phyloP scores from a whole-genome alignment of 83 land plant species.

The Larix sibirica region DNA sequence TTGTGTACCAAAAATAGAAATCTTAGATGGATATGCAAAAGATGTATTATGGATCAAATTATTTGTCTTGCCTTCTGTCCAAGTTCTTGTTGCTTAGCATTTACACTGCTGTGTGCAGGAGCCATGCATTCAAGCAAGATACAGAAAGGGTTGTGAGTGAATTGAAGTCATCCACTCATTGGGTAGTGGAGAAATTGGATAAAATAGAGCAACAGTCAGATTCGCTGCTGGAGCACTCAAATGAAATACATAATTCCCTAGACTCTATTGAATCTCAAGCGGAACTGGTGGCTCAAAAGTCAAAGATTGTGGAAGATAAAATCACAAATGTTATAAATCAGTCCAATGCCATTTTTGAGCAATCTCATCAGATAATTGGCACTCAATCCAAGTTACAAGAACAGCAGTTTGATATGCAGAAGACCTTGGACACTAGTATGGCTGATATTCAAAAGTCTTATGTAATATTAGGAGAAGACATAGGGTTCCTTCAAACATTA shows the following conservation, averaged over 20 bases:
- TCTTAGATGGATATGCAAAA: not conserved
- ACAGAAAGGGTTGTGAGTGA: slow-evolving; percentile 83
- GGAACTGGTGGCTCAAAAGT: slow-evolving; percentile 31
- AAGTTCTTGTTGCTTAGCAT: not conserved
- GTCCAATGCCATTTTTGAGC: slow-evolving; percentile 43
- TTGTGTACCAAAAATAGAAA: not conserved
- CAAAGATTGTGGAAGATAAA: slow-evolving; percentile 28
- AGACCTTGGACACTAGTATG: slow-evolving; percentile 42
- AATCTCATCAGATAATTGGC: slow-evolving; percentile 39
- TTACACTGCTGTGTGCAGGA: slow-evolving; percentile 29
- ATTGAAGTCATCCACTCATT: slow-evolving; percentile 55
- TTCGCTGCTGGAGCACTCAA: slow-evolving; percentile 40
- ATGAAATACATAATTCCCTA: slow-evolving; percentile 40
- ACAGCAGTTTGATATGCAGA: slow-evolving; percentile 46
- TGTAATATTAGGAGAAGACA: slow-evolving; percentile 39
- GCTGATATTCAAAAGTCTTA: slow-evolving; percentile 39
- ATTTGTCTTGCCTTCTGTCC: not conserved
- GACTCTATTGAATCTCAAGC: slow-evolving; percentile 40
- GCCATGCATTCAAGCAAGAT: slow-evolving; percentile 64
- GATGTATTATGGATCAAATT: not conserved
- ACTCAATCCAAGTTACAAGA: slow-evolving; percentile 47
- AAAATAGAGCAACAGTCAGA: slow-evolving; percentile 45
- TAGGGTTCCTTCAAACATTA: slow-evolving; percentile 39
- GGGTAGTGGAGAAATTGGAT: slow-evolving; percentile 61
- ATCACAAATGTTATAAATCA: slow-evolving; percentile 28